A percentile compares a stretch with the other conserved stretches of the same genome.
phyloP scores from a whole-genome alignment of 2,329 filamentous ascomycete genomes.

The Fusarium torreyae region DNA sequence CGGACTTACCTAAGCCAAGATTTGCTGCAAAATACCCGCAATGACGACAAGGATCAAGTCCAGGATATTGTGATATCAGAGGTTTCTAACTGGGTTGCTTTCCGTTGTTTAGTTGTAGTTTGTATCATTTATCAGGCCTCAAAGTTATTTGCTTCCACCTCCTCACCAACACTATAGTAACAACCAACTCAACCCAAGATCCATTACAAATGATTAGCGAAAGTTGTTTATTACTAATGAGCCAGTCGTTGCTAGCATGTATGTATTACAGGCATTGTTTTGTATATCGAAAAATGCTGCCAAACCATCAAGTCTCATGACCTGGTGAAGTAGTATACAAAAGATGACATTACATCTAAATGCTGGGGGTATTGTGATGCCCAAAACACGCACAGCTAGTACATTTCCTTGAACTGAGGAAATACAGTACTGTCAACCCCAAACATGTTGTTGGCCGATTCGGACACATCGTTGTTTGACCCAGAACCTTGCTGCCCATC shows the following conservation, averaged over 20 bases:
- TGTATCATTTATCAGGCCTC: background rate
- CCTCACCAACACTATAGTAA: too few relatives aligned
- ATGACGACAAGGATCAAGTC: background rate
- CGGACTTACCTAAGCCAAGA: conserved; percentile 17
- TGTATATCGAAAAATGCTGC: background rate
- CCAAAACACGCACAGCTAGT: conserved; percentile 42
- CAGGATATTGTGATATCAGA: background rate
- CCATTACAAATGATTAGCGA: background rate
- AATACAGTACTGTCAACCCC: conserved; percentile 55
- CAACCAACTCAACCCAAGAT: too few relatives aligned
- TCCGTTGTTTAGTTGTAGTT: background rate
- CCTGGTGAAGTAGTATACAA: conserved; percentile 1
- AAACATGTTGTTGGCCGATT: conserved; percentile 45
- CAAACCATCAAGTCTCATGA: background rate
- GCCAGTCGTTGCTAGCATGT: background rate
- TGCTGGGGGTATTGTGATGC: background rate
- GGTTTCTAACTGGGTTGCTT: background rate
- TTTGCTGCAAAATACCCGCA: conserved; percentile 8
- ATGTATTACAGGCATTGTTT: background rate
- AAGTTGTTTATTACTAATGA: background rate
- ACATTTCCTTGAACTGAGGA: conserved; percentile 57
- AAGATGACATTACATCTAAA: conserved; percentile 22
- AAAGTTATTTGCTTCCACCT: background rate
- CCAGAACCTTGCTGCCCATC: conserved; percentile 49
- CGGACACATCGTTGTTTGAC: conserved; percentile 47